A percentile compares a stretch with the other conserved stretches of the same genome.
These are phyloP conservation scores for Tricholoma hemisulphureum DNA, from an alignment of 768 basidiomycete genomes.

Conservation along the genomic window DNA sequence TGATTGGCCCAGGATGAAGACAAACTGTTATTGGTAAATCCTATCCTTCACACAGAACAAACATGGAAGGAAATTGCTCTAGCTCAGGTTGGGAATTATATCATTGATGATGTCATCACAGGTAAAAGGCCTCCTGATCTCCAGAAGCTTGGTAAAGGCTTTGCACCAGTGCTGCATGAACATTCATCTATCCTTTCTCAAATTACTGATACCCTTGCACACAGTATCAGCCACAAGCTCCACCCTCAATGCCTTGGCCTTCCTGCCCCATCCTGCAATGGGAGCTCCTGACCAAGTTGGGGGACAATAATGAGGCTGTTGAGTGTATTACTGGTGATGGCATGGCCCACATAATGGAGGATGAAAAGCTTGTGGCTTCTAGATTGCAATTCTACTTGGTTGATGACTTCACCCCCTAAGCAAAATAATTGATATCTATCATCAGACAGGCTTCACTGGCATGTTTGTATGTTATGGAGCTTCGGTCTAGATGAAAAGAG, in stretches of 20 bases:
- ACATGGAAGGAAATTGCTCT: too few relatives aligned
- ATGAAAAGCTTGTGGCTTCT: neutral
- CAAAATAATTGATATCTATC: neutral
- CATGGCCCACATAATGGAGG: neutral
- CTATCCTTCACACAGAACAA: too few relatives aligned
- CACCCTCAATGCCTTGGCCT: too few relatives aligned
- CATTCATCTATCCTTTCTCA: conserved; percentile 9
- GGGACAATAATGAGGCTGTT: neutral
- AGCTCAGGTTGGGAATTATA: too few relatives aligned
- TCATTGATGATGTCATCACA: conserved; percentile 6
- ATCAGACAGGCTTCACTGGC: neutral
- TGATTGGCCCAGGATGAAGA: too few relatives aligned
- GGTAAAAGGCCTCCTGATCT: conserved; percentile 14
- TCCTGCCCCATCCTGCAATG: conserved; percentile 13
- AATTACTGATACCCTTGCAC: conserved; percentile 16
- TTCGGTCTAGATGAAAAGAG: neutral
- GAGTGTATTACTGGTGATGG: neutral
- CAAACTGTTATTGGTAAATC: too few relatives aligned
- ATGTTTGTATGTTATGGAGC: neutral
- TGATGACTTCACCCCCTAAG: neutral
- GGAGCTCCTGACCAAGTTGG: neutral
- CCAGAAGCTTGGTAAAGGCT: conserved; percentile 16
- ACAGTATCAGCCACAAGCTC: conserved; percentile 15
- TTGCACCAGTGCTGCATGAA: conserved; percentile 17
- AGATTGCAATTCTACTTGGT: neutral